A percentile compares a stretch with the other conserved stretches of the same genome.
Evolutionary conservation across 257 asterid species (phyloP).

Genomic region (Fraxinus cuspidata): DNA sequence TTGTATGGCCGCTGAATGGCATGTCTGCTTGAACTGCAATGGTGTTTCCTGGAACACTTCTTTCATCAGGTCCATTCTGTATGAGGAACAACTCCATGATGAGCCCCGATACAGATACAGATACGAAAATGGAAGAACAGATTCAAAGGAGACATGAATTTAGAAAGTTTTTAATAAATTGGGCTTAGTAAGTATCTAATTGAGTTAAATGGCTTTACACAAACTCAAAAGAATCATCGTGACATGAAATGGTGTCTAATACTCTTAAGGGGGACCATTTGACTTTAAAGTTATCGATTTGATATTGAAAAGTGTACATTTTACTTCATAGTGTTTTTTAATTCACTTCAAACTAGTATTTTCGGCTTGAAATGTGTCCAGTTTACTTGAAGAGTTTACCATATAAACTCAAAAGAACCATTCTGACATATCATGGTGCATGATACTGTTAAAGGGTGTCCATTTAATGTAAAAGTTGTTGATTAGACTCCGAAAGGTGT

Average conservation of each 20-base stretch:
- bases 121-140: background rate
- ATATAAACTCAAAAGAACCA: background rate
- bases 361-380: background rate
- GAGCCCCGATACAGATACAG: background rate
- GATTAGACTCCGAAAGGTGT: background rate
- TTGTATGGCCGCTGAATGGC: conserved; percentile 72
- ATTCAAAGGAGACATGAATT: background rate
- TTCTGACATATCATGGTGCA: background rate
- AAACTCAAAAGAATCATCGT: background rate
- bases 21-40: conserved; percentile 80
- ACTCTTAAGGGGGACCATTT: background rate
- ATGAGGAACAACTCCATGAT: conserved; percentile 16
- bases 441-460: background rate
- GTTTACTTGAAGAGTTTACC: background rate
- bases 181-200: background rate
- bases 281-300: background rate
- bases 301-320: background rate
- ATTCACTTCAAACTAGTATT: background rate
- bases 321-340: background rate
- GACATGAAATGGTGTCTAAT: background rate
- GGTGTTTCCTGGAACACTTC: conserved; percentile 81
- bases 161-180: background rate
- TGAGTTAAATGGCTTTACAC: background rate
- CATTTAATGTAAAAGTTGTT: background rate
- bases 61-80: conserved; percentile 75